Conservation (phyloP, 2,329 filamentous ascomycete genomes). For the Grosmannia penicillata region DNA sequence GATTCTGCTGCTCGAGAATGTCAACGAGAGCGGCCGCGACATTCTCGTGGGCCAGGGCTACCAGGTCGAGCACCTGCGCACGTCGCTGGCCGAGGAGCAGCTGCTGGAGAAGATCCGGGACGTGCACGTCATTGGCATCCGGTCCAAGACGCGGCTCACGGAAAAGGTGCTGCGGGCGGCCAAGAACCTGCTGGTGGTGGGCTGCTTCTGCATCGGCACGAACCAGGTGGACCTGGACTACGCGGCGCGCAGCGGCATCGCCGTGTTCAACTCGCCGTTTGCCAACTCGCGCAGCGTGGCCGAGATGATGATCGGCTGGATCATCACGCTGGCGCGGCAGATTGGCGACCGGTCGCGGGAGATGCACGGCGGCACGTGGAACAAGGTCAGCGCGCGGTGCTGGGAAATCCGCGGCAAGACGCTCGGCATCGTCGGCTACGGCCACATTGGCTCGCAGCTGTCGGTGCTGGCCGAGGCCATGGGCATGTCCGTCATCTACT, state of each 20-base stretch:
- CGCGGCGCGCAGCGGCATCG: slow-evolving; percentile 73
- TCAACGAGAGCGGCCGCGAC: slow-evolving; percentile 78
- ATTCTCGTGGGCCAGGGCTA: slow-evolving; percentile 80
- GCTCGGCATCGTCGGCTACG: slow-evolving; percentile 89
- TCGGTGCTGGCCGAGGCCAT: slow-evolving; percentile 93
- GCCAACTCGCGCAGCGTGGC: slow-evolving; percentile 95
- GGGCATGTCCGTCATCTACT: slow-evolving; percentile 97
- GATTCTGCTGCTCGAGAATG: slow-evolving; percentile 88
- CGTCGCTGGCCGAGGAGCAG: slow-evolving; percentile 78
- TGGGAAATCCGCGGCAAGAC: slow-evolving; percentile 99
- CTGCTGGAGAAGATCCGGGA: slow-evolving; percentile 94
- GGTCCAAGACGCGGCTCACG: slow-evolving; percentile 92
- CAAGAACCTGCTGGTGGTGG: slow-evolving; percentile 87
- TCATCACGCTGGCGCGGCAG: slow-evolving; percentile 83
- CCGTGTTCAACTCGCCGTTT: slow-evolving; percentile 98
- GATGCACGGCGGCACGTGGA: slow-evolving; percentile 90
- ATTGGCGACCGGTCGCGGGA: slow-evolving; percentile 86
- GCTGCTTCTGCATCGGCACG: slow-evolving; percentile 98
- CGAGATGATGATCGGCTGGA: slow-evolving; percentile 87
- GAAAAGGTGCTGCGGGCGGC: slow-evolving; percentile 74
- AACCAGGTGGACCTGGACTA: slow-evolving; percentile 85
- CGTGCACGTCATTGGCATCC: slow-evolving; percentile 93
- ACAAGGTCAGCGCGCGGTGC: slow-evolving; percentile 92
- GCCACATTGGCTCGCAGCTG: slow-evolving; percentile 90
- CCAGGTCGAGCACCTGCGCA: slow-evolving; percentile 85